Conservation (phyloP, 179 eudicot genomes). For the Silene noctiflora region DNA sequence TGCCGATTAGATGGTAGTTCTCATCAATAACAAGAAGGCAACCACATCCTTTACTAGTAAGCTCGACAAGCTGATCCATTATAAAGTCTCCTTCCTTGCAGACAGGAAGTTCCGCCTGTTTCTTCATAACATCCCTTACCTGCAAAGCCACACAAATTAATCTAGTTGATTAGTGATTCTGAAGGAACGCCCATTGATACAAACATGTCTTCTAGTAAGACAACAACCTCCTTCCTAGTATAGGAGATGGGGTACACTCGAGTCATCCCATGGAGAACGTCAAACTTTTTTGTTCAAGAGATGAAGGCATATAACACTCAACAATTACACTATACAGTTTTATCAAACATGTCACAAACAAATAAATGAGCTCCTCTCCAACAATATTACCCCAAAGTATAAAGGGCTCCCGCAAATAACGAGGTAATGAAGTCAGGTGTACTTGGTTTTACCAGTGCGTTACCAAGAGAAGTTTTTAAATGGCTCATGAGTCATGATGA, state of each 20-base stretch:
- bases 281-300: not conserved
- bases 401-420: not conserved
- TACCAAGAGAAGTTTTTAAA: not conserved
- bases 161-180: not conserved
- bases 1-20: constrained; percentile 65
- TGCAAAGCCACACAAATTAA: constrained; percentile 33
- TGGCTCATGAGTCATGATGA: not conserved
- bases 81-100: constrained; percentile 89
- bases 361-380: too few species aligned
- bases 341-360: too few species aligned
- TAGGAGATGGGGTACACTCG: not conserved
- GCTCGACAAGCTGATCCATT: constrained; percentile 97
- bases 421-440: not conserved
- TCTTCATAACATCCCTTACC: constrained; percentile 99
- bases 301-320: not conserved
- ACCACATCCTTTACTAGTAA: constrained; percentile 94
- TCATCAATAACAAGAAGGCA: constrained; percentile 90
- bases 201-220: not conserved
- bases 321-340: not conserved
- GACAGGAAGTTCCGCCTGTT: constrained; percentile 76
- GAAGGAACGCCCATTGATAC: not conserved
- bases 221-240: not conserved
- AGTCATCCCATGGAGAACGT: not conserved
- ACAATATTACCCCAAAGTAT: not conserved
- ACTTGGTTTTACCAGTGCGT: not conserved